These are phyloP conservation scores for Globisporangium nagaii DNA, from an alignment of 352 stramenopile genomes.

Conservation along the genomic window DNA sequence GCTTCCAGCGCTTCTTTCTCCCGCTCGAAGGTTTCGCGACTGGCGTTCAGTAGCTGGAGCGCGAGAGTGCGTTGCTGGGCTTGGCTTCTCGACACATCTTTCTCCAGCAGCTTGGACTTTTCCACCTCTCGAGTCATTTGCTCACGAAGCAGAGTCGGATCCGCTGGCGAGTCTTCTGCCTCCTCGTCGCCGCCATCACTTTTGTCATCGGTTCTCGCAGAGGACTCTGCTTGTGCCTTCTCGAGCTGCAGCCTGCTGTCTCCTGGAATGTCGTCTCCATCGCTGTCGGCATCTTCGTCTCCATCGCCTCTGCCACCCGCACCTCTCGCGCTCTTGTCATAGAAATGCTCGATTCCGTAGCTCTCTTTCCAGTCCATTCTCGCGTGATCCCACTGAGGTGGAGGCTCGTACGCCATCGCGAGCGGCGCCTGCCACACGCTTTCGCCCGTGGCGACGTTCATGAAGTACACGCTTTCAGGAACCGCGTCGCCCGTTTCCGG, in stretches of 20 bases:
- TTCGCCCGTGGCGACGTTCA: constrained; percentile 44
- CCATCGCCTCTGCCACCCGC: constrained; percentile 2
- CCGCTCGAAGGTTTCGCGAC: constrained; percentile 45
- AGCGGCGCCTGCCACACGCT: constrained; percentile 51
- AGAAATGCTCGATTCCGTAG: constrained; percentile 48
- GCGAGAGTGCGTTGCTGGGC: constrained; percentile 40
- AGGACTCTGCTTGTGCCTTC: background rate
- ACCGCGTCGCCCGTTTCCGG: constrained; percentile 1
- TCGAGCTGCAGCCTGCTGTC: background rate
- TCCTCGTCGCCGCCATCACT: constrained; percentile 13
- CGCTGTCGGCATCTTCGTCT: background rate
- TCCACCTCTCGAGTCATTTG: constrained; percentile 36
- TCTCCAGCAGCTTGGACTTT: constrained; percentile 21
- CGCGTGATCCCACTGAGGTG: constrained; percentile 37
- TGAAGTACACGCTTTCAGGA: constrained; percentile 41
- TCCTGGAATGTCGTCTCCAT: background rate
- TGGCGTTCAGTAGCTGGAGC: constrained; percentile 59
- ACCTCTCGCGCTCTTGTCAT: background rate
- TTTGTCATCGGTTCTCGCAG: background rate
- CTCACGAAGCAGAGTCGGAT: constrained; percentile 38
- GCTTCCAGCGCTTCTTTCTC: constrained; percentile 42
- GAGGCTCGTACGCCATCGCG: constrained; percentile 55
- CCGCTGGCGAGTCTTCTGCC: constrained; percentile 18
- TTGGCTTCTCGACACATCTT: constrained; percentile 25
- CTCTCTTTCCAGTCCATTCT: constrained; percentile 57